Conservation (phyloP, 495 filamentous ascomycete species). For the Penicillium malachiteum region DNA sequence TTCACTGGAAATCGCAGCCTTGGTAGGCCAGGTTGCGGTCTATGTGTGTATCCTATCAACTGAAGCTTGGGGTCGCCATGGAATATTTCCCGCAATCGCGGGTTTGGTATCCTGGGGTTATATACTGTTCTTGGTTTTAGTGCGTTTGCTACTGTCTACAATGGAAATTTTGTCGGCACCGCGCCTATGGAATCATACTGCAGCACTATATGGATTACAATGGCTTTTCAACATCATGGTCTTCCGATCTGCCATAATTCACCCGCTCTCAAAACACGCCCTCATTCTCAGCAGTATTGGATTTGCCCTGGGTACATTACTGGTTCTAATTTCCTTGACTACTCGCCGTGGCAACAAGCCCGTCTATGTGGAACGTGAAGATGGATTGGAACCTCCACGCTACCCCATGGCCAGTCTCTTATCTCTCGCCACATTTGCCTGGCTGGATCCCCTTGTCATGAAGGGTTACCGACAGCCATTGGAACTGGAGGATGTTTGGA, state of each 20-base stretch:
- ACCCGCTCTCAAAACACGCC: conserved; percentile 58
- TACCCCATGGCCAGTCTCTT: conserved; percentile 86
- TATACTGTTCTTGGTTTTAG: conserved; percentile 68
- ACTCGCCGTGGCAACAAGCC: conserved; percentile 91
- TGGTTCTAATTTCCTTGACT: conserved; percentile 71
- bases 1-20: conserved; percentile 68
- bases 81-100: conserved; percentile 60
- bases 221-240: conserved; percentile 74
- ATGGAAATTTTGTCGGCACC: conserved; percentile 62
- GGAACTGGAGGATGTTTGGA: conserved; percentile 86
- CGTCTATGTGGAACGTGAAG: conserved; percentile 82
- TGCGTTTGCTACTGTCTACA: conserved; percentile 71
- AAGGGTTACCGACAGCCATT: conserved; percentile 86
- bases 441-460: conserved; percentile 88
- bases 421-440: conserved; percentile 83
- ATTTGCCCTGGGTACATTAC: conserved; percentile 70
- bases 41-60: conserved; percentile 61
- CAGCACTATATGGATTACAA: conserved; percentile 76
- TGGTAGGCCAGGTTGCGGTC: conserved; percentile 67
- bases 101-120: conserved; percentile 77
- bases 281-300: conserved; percentile 63
- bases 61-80: conserved; percentile 53
- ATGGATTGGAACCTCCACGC: conserved; percentile 76
- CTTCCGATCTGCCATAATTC: conserved; percentile 83
- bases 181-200: conserved; percentile 89